Base-by-base conservation (phyloP, 495 filamentous ascomycete genomes). In the Cairneyella variabilis region DNA sequence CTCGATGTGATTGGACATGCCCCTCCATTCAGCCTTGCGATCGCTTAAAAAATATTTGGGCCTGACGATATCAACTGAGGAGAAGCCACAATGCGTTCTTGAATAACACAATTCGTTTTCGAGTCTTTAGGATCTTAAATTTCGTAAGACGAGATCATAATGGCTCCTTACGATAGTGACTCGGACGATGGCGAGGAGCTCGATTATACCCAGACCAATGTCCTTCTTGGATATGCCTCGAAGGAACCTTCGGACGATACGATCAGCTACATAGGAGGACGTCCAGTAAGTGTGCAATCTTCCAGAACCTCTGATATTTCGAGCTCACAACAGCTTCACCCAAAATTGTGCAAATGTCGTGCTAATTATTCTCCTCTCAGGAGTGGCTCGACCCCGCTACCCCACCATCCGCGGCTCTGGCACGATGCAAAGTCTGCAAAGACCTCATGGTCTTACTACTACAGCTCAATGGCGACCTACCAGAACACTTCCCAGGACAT, bases 391-490 rank as follows among this genome's bases (percentile, higher is more conserved):
- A 89, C 53, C 69, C 78, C 2, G 69, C 66, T 47, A 78, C 76
- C 32, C 76, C 87, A 11, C 88, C 91, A n/a, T 85, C 88, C 2
- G 86, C 87, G 17, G 76, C 83, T 0, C 78, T 96, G 4, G 90
- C 86, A 27, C 86, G 83, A 71, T 99, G 93, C 74, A 91, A 87
- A 68, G 78, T 88, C 58, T 99, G 93, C 78, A 90, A 90, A 52
- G 77, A 79, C 26, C 67, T 89, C 36, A 91, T 97, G 84, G 76
- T 83, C 0, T 76, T 97, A 3, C 79, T 97, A 11, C 79, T 99
- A 37, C 90, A 97, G 68, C 76, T 99, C 38, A 89, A 99, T 69
- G 92, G 83, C 61, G 91, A 96, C 55, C 75, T 99, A 32, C 91
- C 89, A 17, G 86, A 95, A 32, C 75, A 80, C 30, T 95, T 95